Percentiles rank a stretch among this genome's conserved stretches.
phyloP scores from a whole-genome alignment of 495 filamentous ascomycete species.

The Paragyromitra xinjiangensis region DNA sequence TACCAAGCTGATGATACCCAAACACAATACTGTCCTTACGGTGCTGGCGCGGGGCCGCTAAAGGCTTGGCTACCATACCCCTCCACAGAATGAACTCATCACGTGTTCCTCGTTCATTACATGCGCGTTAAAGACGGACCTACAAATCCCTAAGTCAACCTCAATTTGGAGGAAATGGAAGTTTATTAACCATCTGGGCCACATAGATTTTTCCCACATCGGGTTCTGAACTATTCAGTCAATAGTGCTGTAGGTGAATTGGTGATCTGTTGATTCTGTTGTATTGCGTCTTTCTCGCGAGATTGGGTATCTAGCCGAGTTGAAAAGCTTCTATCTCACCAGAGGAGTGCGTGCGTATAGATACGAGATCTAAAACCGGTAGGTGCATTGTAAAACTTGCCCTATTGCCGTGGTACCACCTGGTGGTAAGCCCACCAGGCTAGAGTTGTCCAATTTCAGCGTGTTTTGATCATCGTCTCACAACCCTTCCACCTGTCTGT shows the following conservation, averaged over 20 bases:
- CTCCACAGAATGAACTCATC: slow-evolving; percentile 13
- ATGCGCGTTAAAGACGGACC: not conserved
- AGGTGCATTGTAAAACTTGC: not conserved
- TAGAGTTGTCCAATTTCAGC: not conserved
- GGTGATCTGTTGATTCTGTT: not conserved
- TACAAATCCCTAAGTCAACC: not conserved
- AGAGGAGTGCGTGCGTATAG: not conserved
- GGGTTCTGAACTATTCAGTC: no score
- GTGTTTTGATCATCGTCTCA: not conserved
- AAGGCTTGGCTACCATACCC: slow-evolving; percentile 35
- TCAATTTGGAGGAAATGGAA: not conserved
- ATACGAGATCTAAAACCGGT: not conserved
- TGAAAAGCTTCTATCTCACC: not conserved
- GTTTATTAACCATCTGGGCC: not conserved
- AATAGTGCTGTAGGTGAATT: no score
- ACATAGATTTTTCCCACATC: not conserved
- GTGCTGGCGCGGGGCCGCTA: slow-evolving; percentile 21
- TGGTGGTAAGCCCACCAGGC: not conserved
- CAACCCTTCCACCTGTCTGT: not conserved
- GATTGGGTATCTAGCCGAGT: not conserved
- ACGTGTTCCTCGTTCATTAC: slow-evolving; percentile 20
- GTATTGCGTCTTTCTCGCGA: not conserved
- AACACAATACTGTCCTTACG: not conserved
- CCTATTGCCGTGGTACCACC: not conserved
- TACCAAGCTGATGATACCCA: slow-evolving; percentile 5